Conservation (phyloP, 2,329 filamentous ascomycete species). For the Colletotrichum simmondsii region DNA sequence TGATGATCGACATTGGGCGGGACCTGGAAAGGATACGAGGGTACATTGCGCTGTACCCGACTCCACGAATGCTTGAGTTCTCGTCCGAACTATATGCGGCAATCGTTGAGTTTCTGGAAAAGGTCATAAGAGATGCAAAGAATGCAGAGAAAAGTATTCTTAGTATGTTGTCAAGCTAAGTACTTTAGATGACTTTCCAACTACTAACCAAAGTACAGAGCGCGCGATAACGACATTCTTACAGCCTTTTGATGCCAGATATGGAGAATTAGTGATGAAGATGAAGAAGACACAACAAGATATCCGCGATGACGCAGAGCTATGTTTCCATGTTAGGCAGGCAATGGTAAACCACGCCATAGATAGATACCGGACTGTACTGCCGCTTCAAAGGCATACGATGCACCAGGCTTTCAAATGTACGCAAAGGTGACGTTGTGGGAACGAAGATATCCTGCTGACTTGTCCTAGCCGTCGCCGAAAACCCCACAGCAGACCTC, state of each 20-base stretch:
- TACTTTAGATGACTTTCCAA: too few relatives aligned
- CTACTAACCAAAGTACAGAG: neutral
- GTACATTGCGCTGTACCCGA: slow-evolving; percentile 38
- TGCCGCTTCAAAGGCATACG: slow-evolving; percentile 31
- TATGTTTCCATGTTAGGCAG: slow-evolving; percentile 33
- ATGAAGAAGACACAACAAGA: slow-evolving; percentile 30
- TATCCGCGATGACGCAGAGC: slow-evolving; percentile 35
- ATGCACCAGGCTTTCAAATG: slow-evolving; percentile 24
- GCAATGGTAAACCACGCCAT: slow-evolving; percentile 32
- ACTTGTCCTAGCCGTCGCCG: slow-evolving; percentile 15
- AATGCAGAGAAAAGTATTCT: slow-evolving; percentile 35
- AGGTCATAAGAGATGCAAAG: slow-evolving; percentile 37
- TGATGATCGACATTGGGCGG: slow-evolving; percentile 40
- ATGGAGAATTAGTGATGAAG: slow-evolving; percentile 34
- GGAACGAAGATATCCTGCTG: neutral
- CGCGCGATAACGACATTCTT: slow-evolving; percentile 14
- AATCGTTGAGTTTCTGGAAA: slow-evolving; percentile 39
- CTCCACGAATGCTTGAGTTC: slow-evolving; percentile 41
- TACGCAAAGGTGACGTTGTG: neutral
- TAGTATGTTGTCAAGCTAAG: neutral
- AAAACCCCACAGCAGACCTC: slow-evolving; percentile 20
- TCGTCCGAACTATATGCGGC: slow-evolving; percentile 40
- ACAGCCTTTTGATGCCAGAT: slow-evolving; percentile 35
- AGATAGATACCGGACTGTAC: slow-evolving; percentile 28
- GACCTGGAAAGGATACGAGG: slow-evolving; percentile 38